Evolutionary conservation across 2,329 filamentous ascomycete species (phyloP).

Genomic region (Paraphaeosphaeria minitans): DNA sequence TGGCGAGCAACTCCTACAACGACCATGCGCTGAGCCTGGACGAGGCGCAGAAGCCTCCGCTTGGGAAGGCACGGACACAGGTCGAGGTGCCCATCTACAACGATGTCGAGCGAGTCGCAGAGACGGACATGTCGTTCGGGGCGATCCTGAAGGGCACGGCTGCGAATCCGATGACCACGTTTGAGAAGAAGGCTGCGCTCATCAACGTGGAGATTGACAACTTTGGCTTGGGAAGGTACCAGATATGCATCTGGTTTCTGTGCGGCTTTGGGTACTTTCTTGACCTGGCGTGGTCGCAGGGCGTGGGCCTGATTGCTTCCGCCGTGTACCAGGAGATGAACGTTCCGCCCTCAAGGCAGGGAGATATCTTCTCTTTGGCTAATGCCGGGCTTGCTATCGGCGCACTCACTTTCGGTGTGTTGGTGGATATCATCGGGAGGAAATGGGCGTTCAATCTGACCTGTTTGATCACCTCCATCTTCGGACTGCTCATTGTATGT

Average conservation of each 20-base stretch:
- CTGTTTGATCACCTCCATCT: constrained; percentile 73
- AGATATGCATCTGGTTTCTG: constrained; percentile 40
- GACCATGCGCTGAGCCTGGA: constrained; percentile 1
- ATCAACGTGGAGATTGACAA: constrained; percentile 38
- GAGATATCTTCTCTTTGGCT: constrained; percentile 33
- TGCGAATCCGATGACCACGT: constrained; percentile 31
- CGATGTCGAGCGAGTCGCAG: constrained; percentile 29
- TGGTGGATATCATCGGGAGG: constrained; percentile 35
- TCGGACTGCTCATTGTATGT: constrained; percentile 68
- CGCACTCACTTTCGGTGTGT: constrained; percentile 33
- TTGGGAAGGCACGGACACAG: constrained; percentile 13
- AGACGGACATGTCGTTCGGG: constrained; percentile 29
- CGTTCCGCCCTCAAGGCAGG: constrained; percentile 28
- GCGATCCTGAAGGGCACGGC: constrained; percentile 36
- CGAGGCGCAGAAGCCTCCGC: constrained; percentile 8
- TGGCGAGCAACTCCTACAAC: constrained; percentile 12
- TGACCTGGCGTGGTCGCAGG: constrained; percentile 38
- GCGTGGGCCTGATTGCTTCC: constrained; percentile 32
- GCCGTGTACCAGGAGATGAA: constrained; percentile 39
- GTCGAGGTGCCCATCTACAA: constrained; percentile 35
- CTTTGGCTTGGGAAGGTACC: constrained; percentile 36
- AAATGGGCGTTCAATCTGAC: constrained; percentile 78
- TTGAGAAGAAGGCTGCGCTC: constrained; percentile 39
- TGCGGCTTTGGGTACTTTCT: constrained; percentile 40
- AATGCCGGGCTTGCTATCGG: constrained; percentile 37